A percentile compares a stretch with the other conserved stretches of the same genome.
Evolutionary conservation across 805 yeast species (phyloP).

Genomic region (Saccharomycopsis vini): DNA sequence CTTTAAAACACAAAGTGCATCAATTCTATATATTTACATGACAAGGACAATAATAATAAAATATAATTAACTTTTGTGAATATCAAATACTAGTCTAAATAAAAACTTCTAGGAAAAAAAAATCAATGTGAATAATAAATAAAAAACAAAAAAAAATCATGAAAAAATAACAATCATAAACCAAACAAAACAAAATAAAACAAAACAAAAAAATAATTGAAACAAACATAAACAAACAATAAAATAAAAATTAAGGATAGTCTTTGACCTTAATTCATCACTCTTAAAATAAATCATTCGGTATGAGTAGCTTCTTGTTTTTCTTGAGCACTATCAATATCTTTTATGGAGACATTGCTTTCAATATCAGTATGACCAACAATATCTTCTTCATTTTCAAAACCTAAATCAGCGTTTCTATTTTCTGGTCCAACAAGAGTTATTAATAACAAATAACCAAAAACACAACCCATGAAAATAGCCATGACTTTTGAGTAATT

Average conservation of each 20-base stretch:
- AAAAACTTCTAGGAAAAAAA: no score
- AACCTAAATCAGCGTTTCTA: conserved; percentile 11
- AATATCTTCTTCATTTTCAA: conserved; percentile 4
- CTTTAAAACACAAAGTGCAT: no score
- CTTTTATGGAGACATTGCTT: neutral
- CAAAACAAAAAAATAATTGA: neutral
- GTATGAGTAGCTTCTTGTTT: no score
- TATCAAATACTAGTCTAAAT: no score
- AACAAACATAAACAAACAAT: neutral
- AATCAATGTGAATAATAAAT: no score
- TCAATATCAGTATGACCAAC: neutral
- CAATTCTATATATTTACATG: no score
- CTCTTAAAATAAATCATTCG: no score
- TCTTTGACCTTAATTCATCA: neutral
- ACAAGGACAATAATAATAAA: no score
- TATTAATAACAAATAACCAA: conserved; percentile 40
- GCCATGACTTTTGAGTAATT: conserved; percentile 68
- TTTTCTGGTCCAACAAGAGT: conserved; percentile 53
- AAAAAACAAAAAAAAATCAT: no score
- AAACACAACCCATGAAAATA: conserved; percentile 58
- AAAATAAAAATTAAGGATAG: neutral
- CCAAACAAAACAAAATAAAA: neutral
- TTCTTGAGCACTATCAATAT: neutral
- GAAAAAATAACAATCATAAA: no score
- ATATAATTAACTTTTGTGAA: no score